phyloP scores from a whole-genome alignment of 441 rosid species.

The Breynia disticha region DNA sequence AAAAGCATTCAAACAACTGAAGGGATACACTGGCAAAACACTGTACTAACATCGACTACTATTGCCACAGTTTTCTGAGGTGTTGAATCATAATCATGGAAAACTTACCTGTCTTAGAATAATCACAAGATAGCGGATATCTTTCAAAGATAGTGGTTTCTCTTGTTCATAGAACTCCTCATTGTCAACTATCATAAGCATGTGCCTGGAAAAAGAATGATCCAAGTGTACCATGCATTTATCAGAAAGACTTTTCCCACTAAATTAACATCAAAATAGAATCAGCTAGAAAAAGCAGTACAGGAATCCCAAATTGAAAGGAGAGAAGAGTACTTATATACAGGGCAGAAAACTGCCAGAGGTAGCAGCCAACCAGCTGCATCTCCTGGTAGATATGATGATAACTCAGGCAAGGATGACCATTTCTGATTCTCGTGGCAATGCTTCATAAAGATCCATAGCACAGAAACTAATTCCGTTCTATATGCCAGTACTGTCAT shows the following conservation, averaged over 20 bases:
- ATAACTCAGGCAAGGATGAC: constrained; percentile 53
- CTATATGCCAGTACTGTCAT: constrained; percentile 92
- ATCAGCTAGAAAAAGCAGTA: background rate
- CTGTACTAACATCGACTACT: constrained; percentile 1
- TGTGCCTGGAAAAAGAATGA: constrained; percentile 63
- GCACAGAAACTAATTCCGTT: constrained; percentile 83
- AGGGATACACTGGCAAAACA: background rate
- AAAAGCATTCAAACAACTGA: background rate
- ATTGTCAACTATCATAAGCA: constrained; percentile 93
- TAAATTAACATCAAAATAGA: background rate
- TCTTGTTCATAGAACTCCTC: constrained; percentile 97
- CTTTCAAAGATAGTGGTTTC: constrained; percentile 81
- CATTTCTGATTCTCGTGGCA: constrained; percentile 84
- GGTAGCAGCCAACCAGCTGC: constrained; percentile 94
- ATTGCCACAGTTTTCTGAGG: background rate
- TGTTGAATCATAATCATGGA: constrained; percentile 9
- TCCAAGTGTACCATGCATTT: constrained; percentile 1
- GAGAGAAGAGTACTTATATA: constrained; percentile 63
- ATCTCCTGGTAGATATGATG: constrained; percentile 65
- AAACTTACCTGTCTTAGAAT: constrained; percentile 75
- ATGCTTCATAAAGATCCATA: constrained; percentile 87
- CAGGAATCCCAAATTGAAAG: constrained; percentile 9
- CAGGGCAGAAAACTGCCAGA: constrained; percentile 91
- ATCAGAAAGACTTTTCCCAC: background rate
- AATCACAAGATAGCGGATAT: constrained; percentile 61